phyloP scores from a whole-genome alignment of 129 eudicot species.

The Erigeron canadensis region DNA sequence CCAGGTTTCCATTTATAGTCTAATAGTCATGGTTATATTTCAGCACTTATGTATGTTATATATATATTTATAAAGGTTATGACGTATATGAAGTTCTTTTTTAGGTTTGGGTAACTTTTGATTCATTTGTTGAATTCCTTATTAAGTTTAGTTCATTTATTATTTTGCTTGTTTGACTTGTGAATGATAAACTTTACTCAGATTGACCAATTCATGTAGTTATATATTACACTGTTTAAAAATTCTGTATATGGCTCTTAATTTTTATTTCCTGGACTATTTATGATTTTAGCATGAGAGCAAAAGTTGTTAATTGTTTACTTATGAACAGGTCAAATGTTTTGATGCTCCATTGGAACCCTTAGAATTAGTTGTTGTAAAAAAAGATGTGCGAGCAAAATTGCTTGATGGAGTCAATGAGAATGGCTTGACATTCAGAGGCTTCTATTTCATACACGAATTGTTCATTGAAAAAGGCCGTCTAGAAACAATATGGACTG shows the following conservation, averaged over 20 bases:
- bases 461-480: slow-evolving; percentile 84
- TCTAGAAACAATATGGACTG: slow-evolving; percentile 87
- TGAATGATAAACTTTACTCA: not conserved
- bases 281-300: slow-evolving; percentile 5
- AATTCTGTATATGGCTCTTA: not conserved
- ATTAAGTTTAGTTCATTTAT: not conserved
- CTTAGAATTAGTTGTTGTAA: slow-evolving; percentile 80
- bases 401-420: slow-evolving; percentile 71
- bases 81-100: too few relatives aligned
- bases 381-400: slow-evolving; percentile 81
- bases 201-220: not conserved
- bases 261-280: slow-evolving; percentile 3
- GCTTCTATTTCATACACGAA: slow-evolving; percentile 77
- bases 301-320: not conserved
- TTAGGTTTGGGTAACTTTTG: not conserved
- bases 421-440: slow-evolving; percentile 75
- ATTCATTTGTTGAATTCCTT: not conserved
- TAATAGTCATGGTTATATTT: slow-evolving; percentile 12
- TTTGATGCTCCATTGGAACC: slow-evolving; percentile 88
- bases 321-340: slow-evolving; percentile 68
- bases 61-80: not conserved
- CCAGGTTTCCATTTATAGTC: slow-evolving; percentile 54
- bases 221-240: not conserved
- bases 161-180: not conserved
- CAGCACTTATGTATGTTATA: slow-evolving; percentile 8